These are phyloP conservation scores for Cladosporium colombiae DNA, from an alignment of 2,329 filamentous ascomycete species.

Conservation along the genomic window DNA sequence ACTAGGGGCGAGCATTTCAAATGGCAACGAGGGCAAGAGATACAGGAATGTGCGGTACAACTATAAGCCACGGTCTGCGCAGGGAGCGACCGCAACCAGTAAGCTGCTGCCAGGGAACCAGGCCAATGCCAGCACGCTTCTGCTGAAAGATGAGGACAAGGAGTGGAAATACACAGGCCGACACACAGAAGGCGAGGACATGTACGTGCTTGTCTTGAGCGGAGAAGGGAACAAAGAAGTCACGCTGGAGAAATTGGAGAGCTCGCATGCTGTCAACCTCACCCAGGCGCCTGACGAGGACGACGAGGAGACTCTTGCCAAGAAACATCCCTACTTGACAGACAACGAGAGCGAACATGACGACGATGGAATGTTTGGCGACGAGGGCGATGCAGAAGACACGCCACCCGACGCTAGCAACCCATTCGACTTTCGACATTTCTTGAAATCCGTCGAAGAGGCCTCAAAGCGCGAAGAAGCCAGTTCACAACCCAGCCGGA, in stretches of 20 bases:
- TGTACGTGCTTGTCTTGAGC: constrained; percentile 59
- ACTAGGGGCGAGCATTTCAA: constrained; percentile 33
- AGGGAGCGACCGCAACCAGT: constrained; percentile 22
- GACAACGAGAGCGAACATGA: constrained; percentile 29
- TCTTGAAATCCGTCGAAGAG: constrained; percentile 35
- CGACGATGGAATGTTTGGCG: constrained; percentile 33
- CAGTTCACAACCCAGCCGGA: constrained; percentile 21
- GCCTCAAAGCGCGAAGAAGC: constrained; percentile 30
- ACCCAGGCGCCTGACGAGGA: constrained; percentile 66
- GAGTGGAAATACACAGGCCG: constrained; percentile 44
- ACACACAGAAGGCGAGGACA: constrained; percentile 59
- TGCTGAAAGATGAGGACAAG: constrained; percentile 33
- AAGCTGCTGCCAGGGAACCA: constrained; percentile 12
- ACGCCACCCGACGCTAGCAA: constrained; percentile 45
- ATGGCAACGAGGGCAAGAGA: constrained; percentile 22
- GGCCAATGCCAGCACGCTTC: constrained; percentile 22
- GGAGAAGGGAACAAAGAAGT: constrained; percentile 31
- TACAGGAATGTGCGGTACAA: constrained; percentile 41
- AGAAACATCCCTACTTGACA: constrained; percentile 62
- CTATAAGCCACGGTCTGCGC: constrained; percentile 44
- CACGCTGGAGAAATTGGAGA: constrained; percentile 72
- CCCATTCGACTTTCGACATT: constrained; percentile 53
- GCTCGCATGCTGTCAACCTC: constrained; percentile 86
- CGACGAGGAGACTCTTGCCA: constrained; percentile 63
- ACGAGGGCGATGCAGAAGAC: constrained; percentile 38